Evolutionary conservation across 108 stramenopile species (phyloP).

Genomic region (Epipyxis sp.): DNA sequence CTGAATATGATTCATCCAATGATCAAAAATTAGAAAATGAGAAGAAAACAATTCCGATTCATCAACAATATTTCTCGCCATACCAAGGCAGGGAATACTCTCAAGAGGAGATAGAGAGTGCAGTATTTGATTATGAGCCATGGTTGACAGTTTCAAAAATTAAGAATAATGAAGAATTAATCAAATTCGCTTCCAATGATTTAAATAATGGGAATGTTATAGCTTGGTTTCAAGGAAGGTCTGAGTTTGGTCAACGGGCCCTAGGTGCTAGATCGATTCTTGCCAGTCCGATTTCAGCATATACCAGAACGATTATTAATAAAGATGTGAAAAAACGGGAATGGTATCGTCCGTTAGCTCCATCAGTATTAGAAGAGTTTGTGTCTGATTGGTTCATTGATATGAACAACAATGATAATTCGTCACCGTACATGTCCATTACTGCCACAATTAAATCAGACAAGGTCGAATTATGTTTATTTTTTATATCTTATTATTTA

Average conservation of each 20-base stretch:
- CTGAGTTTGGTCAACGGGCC: conserved; percentile 85
- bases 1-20: neutral
- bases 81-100: conserved; percentile 46
- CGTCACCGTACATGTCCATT: conserved; percentile 55
- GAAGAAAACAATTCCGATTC: neutral
- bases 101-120: conserved; percentile 62
- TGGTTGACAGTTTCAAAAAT: too few relatives aligned
- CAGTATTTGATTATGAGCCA: conserved; percentile 66
- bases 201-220: conserved; percentile 73
- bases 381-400: conserved; percentile 58
- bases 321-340: conserved; percentile 79
- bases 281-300: conserved; percentile 77
- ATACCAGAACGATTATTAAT: conserved; percentile 77
- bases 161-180: conserved; percentile 47
- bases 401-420: conserved; percentile 3
- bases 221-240: conserved; percentile 77
- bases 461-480: conserved; percentile 53
- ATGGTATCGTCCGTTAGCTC: conserved; percentile 88
- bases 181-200: conserved; percentile 64
- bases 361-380: conserved; percentile 80
- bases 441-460: conserved; percentile 69
- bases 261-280: conserved; percentile 86
- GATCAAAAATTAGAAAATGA: neutral
- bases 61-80: neutral
- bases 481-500: too few relatives aligned